Base-by-base conservation (phyloP, 139 green algal genomes). In the Asterochloris erici region DNA sequence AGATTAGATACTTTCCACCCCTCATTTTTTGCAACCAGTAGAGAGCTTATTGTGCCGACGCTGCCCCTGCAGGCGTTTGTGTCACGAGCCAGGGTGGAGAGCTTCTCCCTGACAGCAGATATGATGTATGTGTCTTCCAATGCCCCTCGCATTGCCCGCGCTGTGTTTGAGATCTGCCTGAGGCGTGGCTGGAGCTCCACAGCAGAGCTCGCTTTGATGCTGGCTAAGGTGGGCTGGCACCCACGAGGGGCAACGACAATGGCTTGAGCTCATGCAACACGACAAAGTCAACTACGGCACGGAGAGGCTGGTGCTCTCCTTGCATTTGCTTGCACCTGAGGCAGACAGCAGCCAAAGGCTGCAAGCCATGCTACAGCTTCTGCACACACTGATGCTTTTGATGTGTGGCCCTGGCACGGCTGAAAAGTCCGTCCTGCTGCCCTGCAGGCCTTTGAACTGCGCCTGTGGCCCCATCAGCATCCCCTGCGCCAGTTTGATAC, bases 121-220 rank as follows among this genome's bases (percentile, higher is more conserved):
- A 92, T 96, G 78, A 97, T 95, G 85, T 99, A 98, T 86, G 90
- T 98, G 13, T 88, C 84, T 26, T 80, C 90, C 78, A 98, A 98
- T 84, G 91, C 93, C 10, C 92, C 93, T 11, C 91, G 97, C 61
- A 97, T 99, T 61, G 89, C 90, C 63, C 87, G 97, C 47, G 97
- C 97, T 4, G 77, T 99, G 26, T 98, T 98, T 86, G 97, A 99
- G 89, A 97, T 99, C 73, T 94, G 86, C 82, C 85, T 98, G 28
- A 82, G 90, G 38, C 84, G 90, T 14, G 90, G 90, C 28, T 98
- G 95, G 95, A 90, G 82, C 62, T 85, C 74, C 28, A 86, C 93
- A 10, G 88, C 92, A 23, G 90, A 91, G 24, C 71, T 90, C 24
- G 84, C 90, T 62, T 87, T 97, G 64, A 88, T 84, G 10, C 15